A percentile compares a stretch with the other conserved stretches of the same genome.
Conservation (phyloP, 2,329 filamentous ascomycete species). For the Anthostomella pinea region DNA sequence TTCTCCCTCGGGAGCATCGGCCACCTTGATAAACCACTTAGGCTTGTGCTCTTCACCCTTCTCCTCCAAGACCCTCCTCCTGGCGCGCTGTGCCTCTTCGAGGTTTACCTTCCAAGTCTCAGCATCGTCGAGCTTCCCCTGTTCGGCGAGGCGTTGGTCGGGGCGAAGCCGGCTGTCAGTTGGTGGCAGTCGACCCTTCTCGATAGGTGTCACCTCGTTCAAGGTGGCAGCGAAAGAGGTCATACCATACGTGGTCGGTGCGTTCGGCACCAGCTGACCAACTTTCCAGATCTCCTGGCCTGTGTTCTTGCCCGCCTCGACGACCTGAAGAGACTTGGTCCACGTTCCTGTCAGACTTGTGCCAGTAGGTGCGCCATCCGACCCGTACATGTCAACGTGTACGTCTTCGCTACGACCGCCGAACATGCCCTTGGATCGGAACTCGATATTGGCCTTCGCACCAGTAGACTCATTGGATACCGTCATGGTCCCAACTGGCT, state of each 20-base stretch:
- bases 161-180: slow-evolving; percentile 84
- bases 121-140: slow-evolving; percentile 76
- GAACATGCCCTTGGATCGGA: slow-evolving; percentile 96
- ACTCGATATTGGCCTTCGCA: slow-evolving; percentile 80
- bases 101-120: slow-evolving; percentile 79
- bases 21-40: slow-evolving; percentile 78
- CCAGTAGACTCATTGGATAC: slow-evolving; percentile 81
- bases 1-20: slow-evolving; percentile 56
- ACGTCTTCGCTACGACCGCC: slow-evolving; percentile 92
- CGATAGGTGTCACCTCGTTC: slow-evolving; percentile 83
- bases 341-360: slow-evolving; percentile 77
- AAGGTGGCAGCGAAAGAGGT: slow-evolving; percentile 81
- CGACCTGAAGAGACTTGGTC: slow-evolving; percentile 70
- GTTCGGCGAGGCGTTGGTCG: slow-evolving; percentile 82
- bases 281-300: slow-evolving; percentile 72
- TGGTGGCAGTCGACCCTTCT: slow-evolving; percentile 68
- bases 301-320: slow-evolving; percentile 57
- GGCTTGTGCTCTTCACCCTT: slow-evolving; percentile 70
- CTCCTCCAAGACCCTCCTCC: slow-evolving; percentile 74
- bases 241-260: slow-evolving; percentile 79
- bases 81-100: slow-evolving; percentile 78
- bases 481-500: slow-evolving; percentile 88
- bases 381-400: slow-evolving; percentile 67
- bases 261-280: slow-evolving; percentile 74
- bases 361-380: slow-evolving; percentile 62